Conservation (phyloP, 306 rosid species). For the Begonia masoniana region DNA sequence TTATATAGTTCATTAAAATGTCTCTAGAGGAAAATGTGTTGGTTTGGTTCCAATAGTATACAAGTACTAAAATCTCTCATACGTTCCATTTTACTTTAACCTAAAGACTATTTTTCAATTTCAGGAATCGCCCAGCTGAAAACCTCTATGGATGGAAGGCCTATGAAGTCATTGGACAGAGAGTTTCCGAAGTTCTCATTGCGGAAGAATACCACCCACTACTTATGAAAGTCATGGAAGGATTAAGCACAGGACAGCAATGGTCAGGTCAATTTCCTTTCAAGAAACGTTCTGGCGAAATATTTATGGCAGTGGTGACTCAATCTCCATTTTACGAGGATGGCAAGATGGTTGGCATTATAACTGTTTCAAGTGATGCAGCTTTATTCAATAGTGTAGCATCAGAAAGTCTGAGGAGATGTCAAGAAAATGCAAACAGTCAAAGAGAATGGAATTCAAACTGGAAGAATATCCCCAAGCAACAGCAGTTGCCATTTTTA, state of each 20-base stretch:
- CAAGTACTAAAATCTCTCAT: no score
- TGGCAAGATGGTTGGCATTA: slow-evolving; percentile 37
- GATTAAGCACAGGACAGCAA: slow-evolving; percentile 30
- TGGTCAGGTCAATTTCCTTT: slow-evolving; percentile 73
- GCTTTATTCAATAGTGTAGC: slow-evolving; percentile 16
- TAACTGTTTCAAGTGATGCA: slow-evolving; percentile 53
- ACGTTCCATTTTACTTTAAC: no score
- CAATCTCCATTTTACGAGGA: slow-evolving; percentile 48
- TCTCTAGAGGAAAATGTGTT: no score
- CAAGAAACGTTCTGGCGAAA: slow-evolving; percentile 55
- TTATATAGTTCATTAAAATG: no score
- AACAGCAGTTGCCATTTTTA: slow-evolving; percentile 30
- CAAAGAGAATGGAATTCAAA: slow-evolving; percentile 21
- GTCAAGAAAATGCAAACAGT: slow-evolving; percentile 16
- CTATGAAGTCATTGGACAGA: slow-evolving; percentile 40
- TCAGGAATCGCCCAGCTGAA: slow-evolving; percentile 58
- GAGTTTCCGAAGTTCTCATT: slow-evolving; percentile 23
- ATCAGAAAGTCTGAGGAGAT: slow-evolving; percentile 15
- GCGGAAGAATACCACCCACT: slow-evolving; percentile 29
- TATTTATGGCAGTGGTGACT: slow-evolving; percentile 44
- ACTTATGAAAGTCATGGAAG: slow-evolving; percentile 31
- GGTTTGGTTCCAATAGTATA: no score
- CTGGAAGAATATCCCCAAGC: slow-evolving; percentile 33
- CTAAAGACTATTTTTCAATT: slow-evolving; percentile 3
- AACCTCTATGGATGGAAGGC: slow-evolving; percentile 65